Base-by-base conservation (phyloP, 2,329 filamentous ascomycete species). In the Colletotrichum brevisporum region DNA sequence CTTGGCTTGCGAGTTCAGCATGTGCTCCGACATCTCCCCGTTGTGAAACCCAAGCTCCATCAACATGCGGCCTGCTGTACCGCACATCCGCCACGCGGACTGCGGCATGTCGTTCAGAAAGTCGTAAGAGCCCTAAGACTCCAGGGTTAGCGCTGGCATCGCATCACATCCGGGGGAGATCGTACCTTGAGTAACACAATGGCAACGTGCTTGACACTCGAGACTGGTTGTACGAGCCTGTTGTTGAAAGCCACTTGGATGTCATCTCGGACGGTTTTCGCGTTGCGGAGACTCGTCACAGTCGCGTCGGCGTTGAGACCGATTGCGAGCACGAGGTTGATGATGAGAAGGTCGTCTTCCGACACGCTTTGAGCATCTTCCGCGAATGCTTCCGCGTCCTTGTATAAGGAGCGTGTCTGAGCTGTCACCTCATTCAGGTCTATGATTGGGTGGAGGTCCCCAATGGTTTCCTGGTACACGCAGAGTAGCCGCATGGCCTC, bases 21-120 rank as follows among this genome's bases (percentile, higher is more conserved):
- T 59, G 13, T 76, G 73, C 12, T 72, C 69, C 0, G 71, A 71
- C 2, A 76, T 73, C 1, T 75, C 74, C 15, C 72, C 64, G n/a
- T 72, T 75, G n/a, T 76, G 75, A 1, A 76, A 67, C 0, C 75
- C 75, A 3, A 76, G 74, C 31, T 76, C 75, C 73, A 76, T 74
- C 8, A 75, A 12, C 56, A 75, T 75, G 3, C 73, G 71, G 1
- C 75, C 75, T 6, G 74, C 75, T 2, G 73, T 65, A 0, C 75
- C 75, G 2, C 74, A 76, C 75, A 76, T 76, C 2, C 75, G 72
- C 74, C 74, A 75, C 2, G 75, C 75, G 16, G 68, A 73, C 1
- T 73, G 74, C 0, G 70, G 69, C 54, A 70, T 69, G 1, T 74
- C 75, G 9, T 74, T 66, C 39, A 77, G 76, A 53, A 73, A 76